These are phyloP conservation scores for Arabidopsis lyrata DNA, from an alignment of 441 rosid genomes.

Conservation along the genomic window DNA sequence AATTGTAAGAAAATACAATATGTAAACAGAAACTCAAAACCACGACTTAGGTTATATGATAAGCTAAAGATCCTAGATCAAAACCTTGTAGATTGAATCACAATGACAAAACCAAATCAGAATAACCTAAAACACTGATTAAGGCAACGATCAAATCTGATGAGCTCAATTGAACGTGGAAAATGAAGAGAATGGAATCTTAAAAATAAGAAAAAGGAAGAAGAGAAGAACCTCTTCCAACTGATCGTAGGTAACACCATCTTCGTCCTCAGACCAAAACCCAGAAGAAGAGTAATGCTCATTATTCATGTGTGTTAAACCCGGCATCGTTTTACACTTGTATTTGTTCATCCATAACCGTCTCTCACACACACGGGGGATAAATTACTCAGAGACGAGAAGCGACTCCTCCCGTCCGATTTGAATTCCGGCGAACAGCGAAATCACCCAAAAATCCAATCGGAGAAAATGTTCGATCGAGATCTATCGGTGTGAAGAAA, in stretches of 20 bases:
- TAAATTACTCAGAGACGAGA: too few relatives aligned
- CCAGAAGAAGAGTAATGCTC: constrained; percentile 70
- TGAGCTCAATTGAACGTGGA: constrained; percentile 40
- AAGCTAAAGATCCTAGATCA: constrained; percentile 7
- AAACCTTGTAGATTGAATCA: constrained; percentile 17
- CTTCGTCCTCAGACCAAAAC: constrained; percentile 81
- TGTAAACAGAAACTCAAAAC: too few relatives aligned
- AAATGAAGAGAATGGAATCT: neutral
- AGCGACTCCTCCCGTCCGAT: constrained; percentile 34
- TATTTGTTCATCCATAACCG: constrained; percentile 26
- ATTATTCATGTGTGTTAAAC: constrained; percentile 71
- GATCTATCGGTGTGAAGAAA: constrained; percentile 21
- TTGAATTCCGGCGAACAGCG: constrained; percentile 31
- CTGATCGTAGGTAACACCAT: constrained; percentile 77
- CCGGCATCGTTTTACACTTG: constrained; percentile 65
- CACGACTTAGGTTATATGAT: too few relatives aligned
- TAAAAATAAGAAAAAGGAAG: neutral
- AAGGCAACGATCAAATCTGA: constrained; percentile 44
- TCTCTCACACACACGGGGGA: too few relatives aligned
- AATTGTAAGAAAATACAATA: neutral
- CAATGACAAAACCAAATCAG: neutral
- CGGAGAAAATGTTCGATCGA: constrained; percentile 28
- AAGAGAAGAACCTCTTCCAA: constrained; percentile 73
- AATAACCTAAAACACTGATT: neutral
- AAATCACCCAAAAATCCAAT: constrained; percentile 25